Base-by-base conservation (phyloP, 768 basidiomycete species). In the Lyophyllum shimeji region DNA sequence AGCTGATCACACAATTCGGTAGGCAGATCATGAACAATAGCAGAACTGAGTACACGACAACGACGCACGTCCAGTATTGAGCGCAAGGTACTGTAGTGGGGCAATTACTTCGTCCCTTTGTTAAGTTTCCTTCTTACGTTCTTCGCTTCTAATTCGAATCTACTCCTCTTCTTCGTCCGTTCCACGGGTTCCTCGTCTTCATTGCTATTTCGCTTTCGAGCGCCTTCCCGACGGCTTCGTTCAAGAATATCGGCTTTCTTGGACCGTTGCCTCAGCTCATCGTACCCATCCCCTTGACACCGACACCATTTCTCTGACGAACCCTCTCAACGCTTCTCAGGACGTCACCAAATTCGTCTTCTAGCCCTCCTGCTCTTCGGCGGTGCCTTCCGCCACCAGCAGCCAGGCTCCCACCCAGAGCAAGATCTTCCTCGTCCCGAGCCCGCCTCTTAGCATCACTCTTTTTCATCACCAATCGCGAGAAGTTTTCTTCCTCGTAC, bases 401-500 rank as follows among this genome's bases (percentile, higher is more conserved):
- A 37, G 69, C 71, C 11, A 81, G 67, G 40, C 80, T 82, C 12
- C 89, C 90, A 50, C 96, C 96, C 12, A 98, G 75, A 17, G 93
- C 93, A 58, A 98, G 73, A 60, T 93, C 90, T 59, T 83, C 91
- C 69, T 98, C 96, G 65, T 98, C 95, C 57, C 83, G 78, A 50
- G 69, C 73, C 18, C 95, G 80, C 44, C 86, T 77, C 62, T 78
- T 82, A 15, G 82, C 80, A 44, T 96, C 94, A 65, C 85, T 86
- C 79, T 98, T 98, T 68, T 87, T 90, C 83, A 95, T 87, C 57
- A 95, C 79, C 51, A 98, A 65, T 44, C 96, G 86, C 34, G 90
- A 91, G 73, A 98, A 93, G 70, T 96, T 95, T 45, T 93, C 93
- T 68, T 96, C 94, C 74, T 98, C 96, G 69, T 92, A 98, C 58